A percentile compares a stretch with the other conserved stretches of the same genome.
These are phyloP conservation scores for Solanum chmielewskii DNA, from an alignment of 257 asterid genomes.

Conservation along the genomic window DNA sequence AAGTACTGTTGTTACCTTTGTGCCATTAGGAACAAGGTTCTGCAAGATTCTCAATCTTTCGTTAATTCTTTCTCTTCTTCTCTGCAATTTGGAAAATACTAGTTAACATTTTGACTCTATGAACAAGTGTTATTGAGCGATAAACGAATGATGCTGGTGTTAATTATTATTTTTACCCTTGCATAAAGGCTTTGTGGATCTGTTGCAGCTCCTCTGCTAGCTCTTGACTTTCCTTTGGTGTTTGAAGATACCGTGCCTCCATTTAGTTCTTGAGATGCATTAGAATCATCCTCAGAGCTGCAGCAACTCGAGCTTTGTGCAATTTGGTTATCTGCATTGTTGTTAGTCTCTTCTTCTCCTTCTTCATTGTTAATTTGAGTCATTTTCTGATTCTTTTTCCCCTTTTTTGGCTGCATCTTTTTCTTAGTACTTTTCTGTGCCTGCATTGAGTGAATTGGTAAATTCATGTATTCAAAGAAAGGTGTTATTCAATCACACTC, in stretches of 20 bases:
- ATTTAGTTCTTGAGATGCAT: constrained; percentile 33
- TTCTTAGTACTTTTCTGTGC: constrained; percentile 17
- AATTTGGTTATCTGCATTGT: constrained; percentile 2
- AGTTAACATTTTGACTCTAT: neutral
- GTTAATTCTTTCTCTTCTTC: constrained; percentile 73
- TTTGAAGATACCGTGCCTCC: constrained; percentile 19
- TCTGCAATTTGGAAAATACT: constrained; percentile 28
- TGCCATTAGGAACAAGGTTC: constrained; percentile 81
- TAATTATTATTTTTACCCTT: constrained; percentile 35
- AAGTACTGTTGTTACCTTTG: constrained; percentile 34
- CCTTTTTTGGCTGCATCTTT: constrained; percentile 15
- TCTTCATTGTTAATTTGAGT: constrained; percentile 21
- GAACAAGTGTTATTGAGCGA: neutral
- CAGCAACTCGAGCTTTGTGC: constrained; percentile 30
- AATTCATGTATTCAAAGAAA: neutral
- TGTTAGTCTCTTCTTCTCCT: constrained; percentile 22
- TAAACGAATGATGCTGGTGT: neutral
- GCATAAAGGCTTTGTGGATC: constrained; percentile 94
- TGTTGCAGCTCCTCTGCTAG: constrained; percentile 61
- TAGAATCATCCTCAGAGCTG: constrained; percentile 43
- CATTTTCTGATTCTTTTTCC: constrained; percentile 38
- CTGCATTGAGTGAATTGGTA: constrained; percentile 9
- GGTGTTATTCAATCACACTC: neutral
- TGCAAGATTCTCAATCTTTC: constrained; percentile 84
- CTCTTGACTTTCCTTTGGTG: constrained; percentile 44